Evolutionary conservation across 495 filamentous ascomycete genomes (phyloP), one percentile per base, ranked within the genome.

Genomic region (Ramalina intermedia): DNA sequence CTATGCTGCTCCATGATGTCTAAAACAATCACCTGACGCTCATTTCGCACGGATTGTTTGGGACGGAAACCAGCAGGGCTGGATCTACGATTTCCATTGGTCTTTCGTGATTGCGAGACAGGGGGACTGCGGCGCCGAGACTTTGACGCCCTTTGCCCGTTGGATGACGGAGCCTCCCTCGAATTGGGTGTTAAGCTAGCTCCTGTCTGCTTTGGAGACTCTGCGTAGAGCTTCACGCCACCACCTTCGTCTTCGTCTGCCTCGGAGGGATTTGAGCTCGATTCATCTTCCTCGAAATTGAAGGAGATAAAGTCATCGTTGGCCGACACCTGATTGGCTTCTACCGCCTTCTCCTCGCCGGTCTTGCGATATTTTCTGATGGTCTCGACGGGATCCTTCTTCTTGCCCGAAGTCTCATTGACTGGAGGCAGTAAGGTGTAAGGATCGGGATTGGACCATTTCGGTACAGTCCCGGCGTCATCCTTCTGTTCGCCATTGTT

Each of bases 401-500:
- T 83, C 57, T 86, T 87, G 16, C 68, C 68, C 36, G 74, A 70
- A 37, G 59, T 70, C 54, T 74, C 76, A 55, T 84, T 80, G 0
- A 78, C 72, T 6, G 85, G 85, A 6, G 88, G 88, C 7, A 91
- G 66, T 3, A 71, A 81, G 3, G 84, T 91, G 64, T 94, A 96
- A 0, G 87, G 86, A 63, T 96, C 88, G 4, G 88, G 87, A 56
- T 96, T 96, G 1, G 86, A 94, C 88, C 88, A 96, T 62, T 80
- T 84, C 0, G 87, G 87, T 3, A 62, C 49, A 52, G 58, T 63
- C 52, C 70, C 55, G 40, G 69, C 70, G 23, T 71, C 64, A 12
- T 61, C 57, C 12, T 64, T 51, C n/a, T 75, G 67, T 0, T 58
- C n/a, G 16, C 40, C 62, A n/a, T 68, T 55, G 46, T 76, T 75